These are phyloP conservation scores for Arachnomyces sp. DNA, from an alignment of 2,329 filamentous ascomycete species.

Conservation along the genomic window DNA sequence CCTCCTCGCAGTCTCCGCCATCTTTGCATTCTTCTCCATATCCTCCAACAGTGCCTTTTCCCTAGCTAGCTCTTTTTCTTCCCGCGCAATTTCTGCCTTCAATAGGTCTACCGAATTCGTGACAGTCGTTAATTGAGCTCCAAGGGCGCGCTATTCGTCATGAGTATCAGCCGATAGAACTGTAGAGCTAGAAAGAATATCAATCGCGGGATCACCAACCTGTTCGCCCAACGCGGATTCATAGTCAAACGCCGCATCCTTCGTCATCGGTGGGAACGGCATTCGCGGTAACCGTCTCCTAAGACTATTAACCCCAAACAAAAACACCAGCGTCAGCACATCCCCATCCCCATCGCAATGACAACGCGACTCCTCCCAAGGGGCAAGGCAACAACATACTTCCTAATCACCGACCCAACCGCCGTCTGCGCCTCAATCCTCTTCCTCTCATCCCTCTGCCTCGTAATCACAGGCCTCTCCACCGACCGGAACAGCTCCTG, in stretches of 20 bases:
- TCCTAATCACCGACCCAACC: conserved; percentile 33
- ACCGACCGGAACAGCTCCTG: conserved; percentile 33
- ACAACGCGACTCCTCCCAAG: background rate
- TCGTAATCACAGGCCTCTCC: conserved; percentile 36
- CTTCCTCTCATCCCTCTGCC: conserved; percentile 34
- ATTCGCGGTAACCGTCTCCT: conserved; percentile 36
- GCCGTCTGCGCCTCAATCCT: conserved; percentile 35
- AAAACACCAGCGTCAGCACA: background rate
- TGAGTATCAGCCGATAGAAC: conserved; percentile 4
- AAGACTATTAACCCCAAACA: conserved; percentile 20
- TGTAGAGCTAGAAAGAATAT: background rate
- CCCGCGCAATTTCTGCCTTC: conserved; percentile 33
- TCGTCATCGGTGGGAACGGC: conserved; percentile 37
- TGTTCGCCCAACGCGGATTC: conserved; percentile 36
- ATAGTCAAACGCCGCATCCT: conserved; percentile 36
- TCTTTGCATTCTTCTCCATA: conserved; percentile 36
- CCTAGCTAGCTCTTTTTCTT: conserved; percentile 33
- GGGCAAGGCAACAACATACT: conserved; percentile 23
- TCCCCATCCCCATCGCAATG: too few relatives aligned
- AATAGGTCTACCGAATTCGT: conserved; percentile 33
- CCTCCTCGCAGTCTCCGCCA: conserved; percentile 30
- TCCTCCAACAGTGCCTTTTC: conserved; percentile 34
- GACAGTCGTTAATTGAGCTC: conserved; percentile 31
- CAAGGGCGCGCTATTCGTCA: conserved; percentile 25
- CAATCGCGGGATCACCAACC: conserved; percentile 19